phyloP scores from a whole-genome alignment of 495 filamentous ascomycete species.

The Neurospora tetraspora region DNA sequence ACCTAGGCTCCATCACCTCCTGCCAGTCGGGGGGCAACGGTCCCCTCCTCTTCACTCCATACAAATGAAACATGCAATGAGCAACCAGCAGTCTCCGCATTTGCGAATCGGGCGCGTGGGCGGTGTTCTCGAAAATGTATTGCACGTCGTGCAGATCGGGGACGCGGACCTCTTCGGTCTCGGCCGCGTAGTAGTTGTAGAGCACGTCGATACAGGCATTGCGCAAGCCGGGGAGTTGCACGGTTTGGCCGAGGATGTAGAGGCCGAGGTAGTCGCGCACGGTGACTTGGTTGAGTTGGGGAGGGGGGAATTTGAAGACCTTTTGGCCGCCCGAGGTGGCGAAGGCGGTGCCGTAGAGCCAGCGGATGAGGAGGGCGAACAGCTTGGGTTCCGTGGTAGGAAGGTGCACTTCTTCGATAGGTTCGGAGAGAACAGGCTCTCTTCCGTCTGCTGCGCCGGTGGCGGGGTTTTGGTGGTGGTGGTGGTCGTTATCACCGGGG shows the following conservation, averaged over 20 bases:
- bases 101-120: conserved; percentile 1
- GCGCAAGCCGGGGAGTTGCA: conserved; percentile 12
- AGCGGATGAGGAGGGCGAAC: conserved; percentile 17
- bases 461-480: background rate
- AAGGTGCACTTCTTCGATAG: conserved; percentile 7
- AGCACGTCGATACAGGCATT: conserved; percentile 14
- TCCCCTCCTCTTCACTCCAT: conserved; percentile 4
- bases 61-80: conserved; percentile 16
- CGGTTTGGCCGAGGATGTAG: conserved; percentile 17
- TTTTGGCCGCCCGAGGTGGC: conserved; percentile 2
- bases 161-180: background rate
- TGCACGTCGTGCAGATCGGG: conserved; percentile 13
- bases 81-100: conserved; percentile 17
- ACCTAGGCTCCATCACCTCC: background rate
- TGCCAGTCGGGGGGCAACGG: conserved; percentile 12
- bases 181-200: conserved; percentile 9
- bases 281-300: conserved; percentile 4
- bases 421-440: too few species aligned
- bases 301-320: conserved; percentile 10
- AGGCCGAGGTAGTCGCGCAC: conserved; percentile 21
- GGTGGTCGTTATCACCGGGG: background rate
- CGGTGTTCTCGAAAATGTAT: conserved; percentile 16
- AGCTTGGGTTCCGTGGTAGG: conserved; percentile 11
- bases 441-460: too few species aligned
- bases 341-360: conserved; percentile 21